Evolutionary conservation across 164 flowering plant species (phyloP).

Genomic region (Buxus sempervirens): DNA sequence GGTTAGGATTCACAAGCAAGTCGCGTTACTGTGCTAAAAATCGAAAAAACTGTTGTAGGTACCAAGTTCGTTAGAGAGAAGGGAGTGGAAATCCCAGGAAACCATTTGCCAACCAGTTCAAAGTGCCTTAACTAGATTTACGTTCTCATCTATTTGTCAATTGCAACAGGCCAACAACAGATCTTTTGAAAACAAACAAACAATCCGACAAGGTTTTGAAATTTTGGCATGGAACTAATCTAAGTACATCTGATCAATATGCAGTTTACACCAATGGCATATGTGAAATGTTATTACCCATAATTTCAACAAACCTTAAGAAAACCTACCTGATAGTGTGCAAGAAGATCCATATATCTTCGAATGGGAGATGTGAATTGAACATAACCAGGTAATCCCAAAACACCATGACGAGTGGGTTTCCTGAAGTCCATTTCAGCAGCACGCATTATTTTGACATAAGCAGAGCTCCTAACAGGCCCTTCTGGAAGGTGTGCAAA

Average conservation of each 20-base stretch:
- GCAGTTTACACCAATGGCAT: not conserved
- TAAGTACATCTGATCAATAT: not conserved
- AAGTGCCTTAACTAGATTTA: not conserved
- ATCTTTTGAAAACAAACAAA: not conserved
- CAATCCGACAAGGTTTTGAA: not conserved
- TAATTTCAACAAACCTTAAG: not conserved
- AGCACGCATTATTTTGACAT: conserved; percentile 79
- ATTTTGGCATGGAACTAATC: not conserved
- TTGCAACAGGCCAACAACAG: not conserved
- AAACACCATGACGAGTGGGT: conserved; percentile 75
- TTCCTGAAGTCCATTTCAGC: conserved; percentile 90
- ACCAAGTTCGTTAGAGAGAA: no score
- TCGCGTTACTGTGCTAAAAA: no score
- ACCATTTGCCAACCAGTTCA: not conserved
- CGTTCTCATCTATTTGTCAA: not conserved
- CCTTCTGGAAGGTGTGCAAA: conserved; percentile 96
- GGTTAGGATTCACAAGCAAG: no score
- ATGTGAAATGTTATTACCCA: not conserved
- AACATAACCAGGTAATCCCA: conserved; percentile 95
- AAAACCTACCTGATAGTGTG: conserved; percentile 73
- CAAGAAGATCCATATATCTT: conserved; percentile 92
- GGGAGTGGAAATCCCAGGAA: not conserved
- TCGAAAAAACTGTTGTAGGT: no score
- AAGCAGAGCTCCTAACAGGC: conserved; percentile 77
- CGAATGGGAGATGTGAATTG: conserved; percentile 98